These are phyloP conservation scores for Sinapis alba DNA, from an alignment of 441 rosid genomes.

Conservation along the genomic window DNA sequence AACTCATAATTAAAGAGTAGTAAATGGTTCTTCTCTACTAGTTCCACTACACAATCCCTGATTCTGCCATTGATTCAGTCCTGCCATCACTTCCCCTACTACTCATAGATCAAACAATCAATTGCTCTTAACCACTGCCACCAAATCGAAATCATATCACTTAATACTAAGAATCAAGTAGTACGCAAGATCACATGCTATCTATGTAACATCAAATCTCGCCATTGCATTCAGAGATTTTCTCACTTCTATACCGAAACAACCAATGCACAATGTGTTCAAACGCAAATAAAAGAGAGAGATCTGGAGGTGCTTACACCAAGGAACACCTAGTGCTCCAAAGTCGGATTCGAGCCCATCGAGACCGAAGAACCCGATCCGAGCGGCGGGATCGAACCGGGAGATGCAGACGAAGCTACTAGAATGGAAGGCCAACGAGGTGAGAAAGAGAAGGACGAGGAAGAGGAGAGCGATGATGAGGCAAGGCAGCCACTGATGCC, in stretches of 20 bases:
- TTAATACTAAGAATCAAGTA: neutral
- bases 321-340: slow-evolving; percentile 94
- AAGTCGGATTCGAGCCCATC: slow-evolving; percentile 90
- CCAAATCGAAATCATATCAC: slow-evolving; percentile 1
- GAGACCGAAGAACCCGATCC: slow-evolving; percentile 71
- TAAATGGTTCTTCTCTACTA: slow-evolving; percentile 8
- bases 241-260: neutral
- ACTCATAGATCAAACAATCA: slow-evolving; percentile 3
- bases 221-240: neutral
- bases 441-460: slow-evolving; percentile 56
- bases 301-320: slow-evolving; percentile 71
- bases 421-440: slow-evolving; percentile 59
- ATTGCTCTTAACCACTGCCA: neutral
- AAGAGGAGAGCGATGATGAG: slow-evolving; percentile 50
- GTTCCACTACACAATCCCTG: neutral
- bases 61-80: neutral
- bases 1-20: neutral
- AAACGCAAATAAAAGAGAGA: slow-evolving; percentile 2
- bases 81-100: neutral
- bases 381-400: slow-evolving; percentile 64
- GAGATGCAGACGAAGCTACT: slow-evolving; percentile 76
- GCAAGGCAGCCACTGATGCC: slow-evolving; percentile 54
- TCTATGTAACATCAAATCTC: slow-evolving; percentile 26
- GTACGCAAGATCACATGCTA: neutral
- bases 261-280: neutral